Conservation (phyloP, 2,329 filamentous ascomycete species). For the Fusarium poae region DNA sequence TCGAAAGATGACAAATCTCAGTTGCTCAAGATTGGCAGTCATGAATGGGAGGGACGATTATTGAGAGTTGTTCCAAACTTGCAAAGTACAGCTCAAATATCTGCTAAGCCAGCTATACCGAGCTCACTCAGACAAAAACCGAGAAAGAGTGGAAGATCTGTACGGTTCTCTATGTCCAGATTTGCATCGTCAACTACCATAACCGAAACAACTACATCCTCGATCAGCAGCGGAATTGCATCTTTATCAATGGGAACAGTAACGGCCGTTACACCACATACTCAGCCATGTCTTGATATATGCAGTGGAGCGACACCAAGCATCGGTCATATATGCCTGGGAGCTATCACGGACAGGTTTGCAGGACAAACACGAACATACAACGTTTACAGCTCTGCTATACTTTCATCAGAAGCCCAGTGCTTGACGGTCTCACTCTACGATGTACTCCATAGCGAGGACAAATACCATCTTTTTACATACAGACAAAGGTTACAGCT, state of each 20-base stretch:
- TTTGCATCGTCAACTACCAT: background rate
- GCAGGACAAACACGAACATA: background rate
- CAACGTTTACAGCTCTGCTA: background rate
- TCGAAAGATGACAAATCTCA: no score
- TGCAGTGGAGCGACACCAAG: background rate
- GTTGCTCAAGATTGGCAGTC: background rate
- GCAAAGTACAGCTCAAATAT: background rate
- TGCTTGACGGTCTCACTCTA: background rate
- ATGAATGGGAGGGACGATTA: background rate
- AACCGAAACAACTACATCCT: background rate
- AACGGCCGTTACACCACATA: accelerated
- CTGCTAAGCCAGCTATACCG: no score
- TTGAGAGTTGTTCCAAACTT: background rate
- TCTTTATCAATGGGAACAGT: no score
- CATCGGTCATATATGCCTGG: background rate
- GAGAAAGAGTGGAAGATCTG: background rate
- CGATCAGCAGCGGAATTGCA: background rate
- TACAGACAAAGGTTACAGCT: background rate
- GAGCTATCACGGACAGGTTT: background rate
- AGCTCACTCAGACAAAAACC: background rate
- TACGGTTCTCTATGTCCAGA: background rate
- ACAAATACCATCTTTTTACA: background rate
- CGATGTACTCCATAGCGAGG: background rate
- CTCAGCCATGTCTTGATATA: background rate
- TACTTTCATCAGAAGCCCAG: background rate